A percentile compares a stretch with the other conserved stretches of the same genome.
phyloP scores from a whole-genome alignment of 2,329 filamentous ascomycete genomes.

The Paecilomyces dactylethromorphus region DNA sequence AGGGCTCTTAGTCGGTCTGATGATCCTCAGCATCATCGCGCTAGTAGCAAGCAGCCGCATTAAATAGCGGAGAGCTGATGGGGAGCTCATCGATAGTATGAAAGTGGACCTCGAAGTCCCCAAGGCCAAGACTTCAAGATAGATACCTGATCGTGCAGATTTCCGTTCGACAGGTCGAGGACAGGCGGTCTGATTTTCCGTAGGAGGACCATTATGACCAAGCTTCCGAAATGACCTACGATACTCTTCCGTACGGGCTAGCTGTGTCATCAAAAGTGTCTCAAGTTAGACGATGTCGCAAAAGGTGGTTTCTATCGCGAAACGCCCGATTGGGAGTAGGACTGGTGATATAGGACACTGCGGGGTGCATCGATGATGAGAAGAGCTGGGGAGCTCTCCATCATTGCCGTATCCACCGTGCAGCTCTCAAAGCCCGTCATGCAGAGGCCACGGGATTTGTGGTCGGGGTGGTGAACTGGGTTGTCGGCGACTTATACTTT shows the following conservation, averaged over 20 bases:
- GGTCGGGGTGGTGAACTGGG: neutral
- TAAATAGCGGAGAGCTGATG: neutral
- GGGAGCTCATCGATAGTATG: neutral
- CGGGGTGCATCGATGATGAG: neutral
- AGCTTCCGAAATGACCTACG: no score
- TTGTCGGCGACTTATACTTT: no score
- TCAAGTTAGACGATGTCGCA: neutral
- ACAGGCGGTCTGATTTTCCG: no score
- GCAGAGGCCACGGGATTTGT: neutral
- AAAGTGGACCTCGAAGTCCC: neutral
- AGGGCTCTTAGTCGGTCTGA: neutral
- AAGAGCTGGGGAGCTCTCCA: neutral
- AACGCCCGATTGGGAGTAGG: neutral
- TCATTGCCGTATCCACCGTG: neutral
- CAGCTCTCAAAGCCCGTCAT: neutral
- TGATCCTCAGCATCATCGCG: neutral
- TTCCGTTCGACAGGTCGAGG: no score
- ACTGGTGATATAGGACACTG: neutral
- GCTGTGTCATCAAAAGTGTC: no score
- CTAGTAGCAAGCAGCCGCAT: neutral
- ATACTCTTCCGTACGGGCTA: no score
- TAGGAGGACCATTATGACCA: no score
- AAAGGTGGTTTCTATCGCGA: neutral
- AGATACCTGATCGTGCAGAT: no score
- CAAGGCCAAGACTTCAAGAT: no score